Percentiles rank a stretch among this genome's conserved stretches.
These are phyloP conservation scores for Hanseniaspora occidentalis DNA, from an alignment of 805 yeast genomes.

Conservation along the genomic window DNA sequence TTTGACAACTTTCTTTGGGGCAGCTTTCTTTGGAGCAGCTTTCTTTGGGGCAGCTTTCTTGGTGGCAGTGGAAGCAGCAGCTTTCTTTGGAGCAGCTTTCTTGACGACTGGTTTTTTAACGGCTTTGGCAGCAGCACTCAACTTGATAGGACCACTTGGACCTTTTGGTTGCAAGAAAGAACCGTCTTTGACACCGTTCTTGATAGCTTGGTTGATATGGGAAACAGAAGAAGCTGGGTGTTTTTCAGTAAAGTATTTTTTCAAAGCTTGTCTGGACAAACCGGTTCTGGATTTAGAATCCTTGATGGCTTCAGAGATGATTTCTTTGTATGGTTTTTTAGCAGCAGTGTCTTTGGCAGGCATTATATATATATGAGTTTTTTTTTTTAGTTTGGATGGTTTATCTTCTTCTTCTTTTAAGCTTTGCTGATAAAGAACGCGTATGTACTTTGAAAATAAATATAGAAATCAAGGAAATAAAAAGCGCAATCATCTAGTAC, in stretches of 20 bases:
- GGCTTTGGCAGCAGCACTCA: conserved; percentile 27
- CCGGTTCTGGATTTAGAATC: conserved; percentile 74
- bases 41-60: conserved; percentile 6
- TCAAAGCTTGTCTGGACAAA: conserved; percentile 74
- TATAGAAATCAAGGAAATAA: no score
- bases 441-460: no score
- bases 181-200: conserved; percentile 70
- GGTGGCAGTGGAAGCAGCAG: conserved; percentile 4
- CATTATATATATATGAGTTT: conserved; percentile 1
- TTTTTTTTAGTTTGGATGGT: not conserved
- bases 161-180: conserved; percentile 80
- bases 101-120: conserved; percentile 5
- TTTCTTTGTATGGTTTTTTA: conserved; percentile 11
- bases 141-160: conserved; percentile 73
- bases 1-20: conserved; percentile 6
- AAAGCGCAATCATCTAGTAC: no score
- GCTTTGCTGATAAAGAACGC: no score
- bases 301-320: conserved; percentile 44
- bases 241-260: conserved; percentile 56
- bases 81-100: conserved; percentile 2
- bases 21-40: conserved; percentile 7
- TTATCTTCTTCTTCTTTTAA: not conserved
- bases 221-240: conserved; percentile 28
- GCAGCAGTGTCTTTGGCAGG: conserved; percentile 6
- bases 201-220: conserved; percentile 41